Evolutionary conservation across 2,329 filamentous ascomycete species (phyloP).

Genomic region (Colletotrichum lupini): DNA sequence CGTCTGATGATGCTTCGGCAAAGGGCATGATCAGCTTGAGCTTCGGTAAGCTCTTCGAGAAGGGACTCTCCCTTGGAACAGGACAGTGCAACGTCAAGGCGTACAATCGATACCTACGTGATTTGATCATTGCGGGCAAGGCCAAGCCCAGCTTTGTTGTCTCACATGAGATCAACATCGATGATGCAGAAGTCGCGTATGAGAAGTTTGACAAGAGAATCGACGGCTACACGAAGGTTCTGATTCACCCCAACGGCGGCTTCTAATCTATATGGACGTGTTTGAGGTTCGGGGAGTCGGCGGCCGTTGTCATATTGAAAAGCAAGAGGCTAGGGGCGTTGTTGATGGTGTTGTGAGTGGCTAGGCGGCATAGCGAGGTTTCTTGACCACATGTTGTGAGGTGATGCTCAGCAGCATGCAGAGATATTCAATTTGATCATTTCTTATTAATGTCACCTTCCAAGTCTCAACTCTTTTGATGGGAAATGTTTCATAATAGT

Average conservation of each 20-base stretch:
- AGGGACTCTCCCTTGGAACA: slow-evolving; percentile 70
- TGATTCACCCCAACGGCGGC: slow-evolving; percentile 73
- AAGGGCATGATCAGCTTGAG: slow-evolving; percentile 73
- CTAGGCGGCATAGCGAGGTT: not conserved
- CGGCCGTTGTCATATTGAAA: not conserved
- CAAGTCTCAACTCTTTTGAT: no score
- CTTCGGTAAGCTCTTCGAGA: slow-evolving; percentile 77
- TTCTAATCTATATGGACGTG: not conserved
- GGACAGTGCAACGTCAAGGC: slow-evolving; percentile 77
- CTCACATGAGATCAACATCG: slow-evolving; percentile 71
- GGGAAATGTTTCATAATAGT: no score
- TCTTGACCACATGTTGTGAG: not conserved
- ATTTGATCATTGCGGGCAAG: slow-evolving; percentile 72
- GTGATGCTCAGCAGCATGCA: not conserved
- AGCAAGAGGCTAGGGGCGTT: not conserved
- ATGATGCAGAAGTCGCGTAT: slow-evolving; percentile 70
- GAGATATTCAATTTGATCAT: no score
- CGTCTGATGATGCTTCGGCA: slow-evolving; percentile 68
- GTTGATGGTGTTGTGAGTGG: not conserved
- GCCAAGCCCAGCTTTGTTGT: slow-evolving; percentile 76
- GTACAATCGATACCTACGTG: slow-evolving; percentile 74
- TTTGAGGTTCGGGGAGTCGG: not conserved
- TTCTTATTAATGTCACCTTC: no score
- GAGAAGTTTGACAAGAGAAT: slow-evolving; percentile 74
- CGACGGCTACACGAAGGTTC: slow-evolving; percentile 75